Base-by-base conservation (phyloP, 2,329 filamentous ascomycete genomes). In the Fusarium odoratissimum region DNA sequence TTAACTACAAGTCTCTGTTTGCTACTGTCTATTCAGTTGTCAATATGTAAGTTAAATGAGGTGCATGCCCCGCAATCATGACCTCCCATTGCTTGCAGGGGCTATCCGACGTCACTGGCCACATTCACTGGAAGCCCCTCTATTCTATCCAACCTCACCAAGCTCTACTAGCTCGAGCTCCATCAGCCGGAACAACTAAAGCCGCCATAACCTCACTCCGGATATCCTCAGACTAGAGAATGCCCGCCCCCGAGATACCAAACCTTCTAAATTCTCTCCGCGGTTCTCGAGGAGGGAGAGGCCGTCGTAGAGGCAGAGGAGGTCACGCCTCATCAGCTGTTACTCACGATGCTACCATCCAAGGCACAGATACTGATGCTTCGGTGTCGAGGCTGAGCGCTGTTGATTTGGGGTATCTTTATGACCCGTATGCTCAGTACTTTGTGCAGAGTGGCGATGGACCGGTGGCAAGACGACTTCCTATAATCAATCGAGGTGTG, bases 401-500 rank as follows among this genome's bases (percentile, higher is more conserved):
- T 17, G 94, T 98, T 21, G 89, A 92, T 63, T 80, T 94, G 56
- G 95, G 94, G 37, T 98, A 98, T 80, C 85, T 99, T 3, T 84
- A 93, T 5, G 96, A 99, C 79, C 89, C 89, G 0, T 98, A 92
- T 83, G 94, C 95, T 5, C 84, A 84, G 59, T 86, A 87, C 60
- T 94, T 98, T 79, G 91, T 92, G 5, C 84, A 88, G 62, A 79
- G 75, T 68, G 60, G 76, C 19, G 82, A 82, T 49, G 86, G 85
- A 67, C 83, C 86, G 21, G 77, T 85, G 4, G 84, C 89, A 17
- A 88, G 93, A 72, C 88, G 95, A 64, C 87, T 97, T 71, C 96
- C 96, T 57, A 93, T 99, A 70, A 97, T 99, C 78, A 98, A 99
- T 79, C 87, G 95, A 89, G 95, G 95, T 94, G 82, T 73, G 84